A percentile compares a stretch with the other conserved stretches of the same genome.
Conservation (phyloP, 2,329 filamentous ascomycete genomes). For the Fusarium brevicatenulatum region DNA sequence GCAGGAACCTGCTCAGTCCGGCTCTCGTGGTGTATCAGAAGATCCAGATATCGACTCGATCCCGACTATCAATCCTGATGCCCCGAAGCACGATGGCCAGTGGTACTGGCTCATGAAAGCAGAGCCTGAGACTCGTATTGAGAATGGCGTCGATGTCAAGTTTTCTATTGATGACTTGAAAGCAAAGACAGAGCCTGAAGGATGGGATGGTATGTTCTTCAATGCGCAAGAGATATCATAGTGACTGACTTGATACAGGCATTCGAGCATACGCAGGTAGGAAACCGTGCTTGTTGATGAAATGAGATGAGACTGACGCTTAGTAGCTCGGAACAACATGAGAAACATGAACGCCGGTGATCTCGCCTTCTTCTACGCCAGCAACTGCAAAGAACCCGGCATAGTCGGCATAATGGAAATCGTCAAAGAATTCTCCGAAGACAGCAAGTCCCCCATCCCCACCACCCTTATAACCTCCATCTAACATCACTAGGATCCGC, state of each 20-base stretch:
- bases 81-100: conserved; percentile 52
- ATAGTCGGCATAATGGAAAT: conserved; percentile 92
- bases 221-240: too few relatives aligned
- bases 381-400: conserved; percentile 88
- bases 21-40: conserved; percentile 32
- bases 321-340: conserved; percentile 83
- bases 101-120: conserved; percentile 87
- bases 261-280: conserved; percentile 62
- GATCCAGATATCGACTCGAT: conserved; percentile 48
- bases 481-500: conserved; percentile 43
- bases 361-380: conserved; percentile 96
- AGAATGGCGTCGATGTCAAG: conserved; percentile 87
- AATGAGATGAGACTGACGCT: background rate
- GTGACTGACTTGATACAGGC: conserved; percentile 46
- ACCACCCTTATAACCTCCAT: too few relatives aligned
- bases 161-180: conserved; percentile 95
- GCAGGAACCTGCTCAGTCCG: background rate
- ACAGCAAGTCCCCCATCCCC: conserved; percentile 73
- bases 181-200: conserved; percentile 78
- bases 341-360: conserved; percentile 91
- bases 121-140: conserved; percentile 85
- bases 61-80: conserved; percentile 52
- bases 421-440: conserved; percentile 82
- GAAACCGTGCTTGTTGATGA: fast-evolving
- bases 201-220: conserved; percentile 80